Base-by-base conservation (phyloP, 148 eudicot genomes). In the Rhododendron griersonianum region DNA sequence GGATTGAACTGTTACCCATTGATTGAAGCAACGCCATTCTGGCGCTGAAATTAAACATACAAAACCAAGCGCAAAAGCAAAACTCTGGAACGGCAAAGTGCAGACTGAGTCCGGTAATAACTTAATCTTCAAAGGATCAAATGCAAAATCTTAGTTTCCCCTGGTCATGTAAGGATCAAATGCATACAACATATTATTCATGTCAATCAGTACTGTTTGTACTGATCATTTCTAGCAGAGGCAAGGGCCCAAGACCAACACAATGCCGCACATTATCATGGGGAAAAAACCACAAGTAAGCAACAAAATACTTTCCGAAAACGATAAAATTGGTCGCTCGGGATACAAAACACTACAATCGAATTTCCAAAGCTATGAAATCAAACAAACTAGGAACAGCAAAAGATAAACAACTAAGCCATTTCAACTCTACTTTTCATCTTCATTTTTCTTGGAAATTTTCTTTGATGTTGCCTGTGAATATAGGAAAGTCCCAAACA, bases 401-500 rank as follows among this genome's bases (percentile, higher is more conserved):
- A 84, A 75, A 19, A 8, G 41, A 69, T 28, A 30, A 67, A 1
- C 37, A 50, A 53, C 39, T 33, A 85, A 53, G 5, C 44, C 21
- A 35, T 19, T 84, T 80, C 87, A 91, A 84, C 88, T 88, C 86
- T 87, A 90, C 92, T 90, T 92, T 88, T 92, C 93, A 91, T 89
- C 92, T 87, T 84, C 92, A 84, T 45, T 87, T 85, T 91, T 85
- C 94, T 93, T 95, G 79, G 89, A 90, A 16, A 85, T 86, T 85
- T 93, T 94, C 86, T 89, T 90, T 41, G 98, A 92, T 28, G 90
- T 88, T 7, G 95, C 99, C 87, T 93, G 98, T 0, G 98, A 91
- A 86, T 96, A 96, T 95, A 95, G 88, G 91, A 95, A 96, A 61
- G 99, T 95, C 13, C 99, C 99, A 8, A 95, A 83, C 9, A 96